Conservation (phyloP, 2,329 filamentous ascomycete genomes). For the Fusarium sp. region DNA sequence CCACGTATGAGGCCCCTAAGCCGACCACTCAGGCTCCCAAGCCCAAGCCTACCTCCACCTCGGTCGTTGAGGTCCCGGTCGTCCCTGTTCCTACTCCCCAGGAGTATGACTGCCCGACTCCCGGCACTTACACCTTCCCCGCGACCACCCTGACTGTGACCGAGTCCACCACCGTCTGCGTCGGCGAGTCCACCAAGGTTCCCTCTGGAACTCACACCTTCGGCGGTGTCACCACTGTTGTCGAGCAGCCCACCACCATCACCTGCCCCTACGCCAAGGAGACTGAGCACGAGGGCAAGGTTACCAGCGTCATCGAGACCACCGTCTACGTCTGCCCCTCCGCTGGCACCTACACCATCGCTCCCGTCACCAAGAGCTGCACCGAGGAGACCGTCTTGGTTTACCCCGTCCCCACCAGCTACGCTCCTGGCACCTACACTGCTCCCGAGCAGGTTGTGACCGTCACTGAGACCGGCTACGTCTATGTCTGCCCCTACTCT, state of each 20-base stretch:
- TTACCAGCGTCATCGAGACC: constrained; percentile 74
- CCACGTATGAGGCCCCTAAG: constrained; percentile 27
- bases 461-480: constrained; percentile 74
- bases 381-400: constrained; percentile 66
- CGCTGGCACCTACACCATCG: constrained; percentile 81
- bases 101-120: constrained; percentile 68
- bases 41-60: constrained; percentile 43
- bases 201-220: constrained; percentile 74
- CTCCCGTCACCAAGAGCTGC: constrained; percentile 72
- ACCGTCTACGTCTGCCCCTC: constrained; percentile 80
- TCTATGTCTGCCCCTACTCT: constrained; percentile 78
- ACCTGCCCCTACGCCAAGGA: constrained; percentile 77
- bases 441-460: constrained; percentile 75
- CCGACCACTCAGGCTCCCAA: constrained; percentile 21
- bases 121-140: constrained; percentile 81
- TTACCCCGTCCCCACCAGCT: constrained; percentile 74
- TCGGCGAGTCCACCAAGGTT: constrained; percentile 70
- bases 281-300: constrained; percentile 66
- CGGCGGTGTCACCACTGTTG: constrained; percentile 79
- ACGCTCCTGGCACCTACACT: constrained; percentile 79
- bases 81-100: constrained; percentile 64
- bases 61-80: constrained; percentile 54
- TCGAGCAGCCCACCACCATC: constrained; percentile 73
- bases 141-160: constrained; percentile 77
- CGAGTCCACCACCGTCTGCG: constrained; percentile 75